phyloP scores from a whole-genome alignment of 2,329 filamentous ascomycete species.

The Microascus cirrosus region DNA sequence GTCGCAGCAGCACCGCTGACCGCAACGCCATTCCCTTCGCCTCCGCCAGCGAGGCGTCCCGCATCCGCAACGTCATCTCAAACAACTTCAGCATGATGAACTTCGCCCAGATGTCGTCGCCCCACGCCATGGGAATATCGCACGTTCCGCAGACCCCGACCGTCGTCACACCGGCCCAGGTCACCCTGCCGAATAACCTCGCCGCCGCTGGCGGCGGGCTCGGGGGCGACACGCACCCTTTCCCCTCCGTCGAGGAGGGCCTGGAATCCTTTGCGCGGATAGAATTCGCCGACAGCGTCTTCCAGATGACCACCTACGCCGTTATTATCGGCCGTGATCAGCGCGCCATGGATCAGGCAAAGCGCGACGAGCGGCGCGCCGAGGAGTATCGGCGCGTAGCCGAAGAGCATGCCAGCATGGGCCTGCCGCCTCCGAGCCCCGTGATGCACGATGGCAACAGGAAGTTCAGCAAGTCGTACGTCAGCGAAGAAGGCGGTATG shows the following conservation, averaged over 20 bases:
- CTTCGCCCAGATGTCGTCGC: slow-evolving; percentile 25
- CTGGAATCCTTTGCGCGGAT: slow-evolving; percentile 49
- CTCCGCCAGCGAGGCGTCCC: slow-evolving; percentile 20
- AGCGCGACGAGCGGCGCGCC: slow-evolving; percentile 35
- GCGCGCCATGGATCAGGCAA: slow-evolving; percentile 42
- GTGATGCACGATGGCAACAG: slow-evolving; percentile 33
- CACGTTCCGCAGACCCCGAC: slow-evolving; percentile 22
- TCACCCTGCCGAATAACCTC: slow-evolving; percentile 25
- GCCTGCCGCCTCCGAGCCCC: slow-evolving; percentile 39
- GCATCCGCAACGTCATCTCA: slow-evolving; percentile 21
- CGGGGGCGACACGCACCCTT: slow-evolving; percentile 17
- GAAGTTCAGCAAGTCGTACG: slow-evolving; percentile 52
- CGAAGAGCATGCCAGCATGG: slow-evolving; percentile 33
- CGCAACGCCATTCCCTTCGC: slow-evolving; percentile 16
- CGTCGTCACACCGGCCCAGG: slow-evolving; percentile 30
- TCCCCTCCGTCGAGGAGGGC: slow-evolving; percentile 18
- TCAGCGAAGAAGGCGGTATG: slow-evolving; percentile 61
- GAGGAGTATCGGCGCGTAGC: slow-evolving; percentile 31
- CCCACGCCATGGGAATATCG: slow-evolving; percentile 17
- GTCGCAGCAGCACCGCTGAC: slow-evolving; percentile 10
- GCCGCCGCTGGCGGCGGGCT: slow-evolving; percentile 18
- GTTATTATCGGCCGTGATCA: slow-evolving; percentile 65
- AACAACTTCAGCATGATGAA: slow-evolving; percentile 34
- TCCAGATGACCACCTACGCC: slow-evolving; percentile 66
- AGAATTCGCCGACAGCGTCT: slow-evolving; percentile 64